These are phyloP conservation scores for Mimosa pudica DNA, from an alignment of 306 rosid genomes.

Conservation along the genomic window DNA sequence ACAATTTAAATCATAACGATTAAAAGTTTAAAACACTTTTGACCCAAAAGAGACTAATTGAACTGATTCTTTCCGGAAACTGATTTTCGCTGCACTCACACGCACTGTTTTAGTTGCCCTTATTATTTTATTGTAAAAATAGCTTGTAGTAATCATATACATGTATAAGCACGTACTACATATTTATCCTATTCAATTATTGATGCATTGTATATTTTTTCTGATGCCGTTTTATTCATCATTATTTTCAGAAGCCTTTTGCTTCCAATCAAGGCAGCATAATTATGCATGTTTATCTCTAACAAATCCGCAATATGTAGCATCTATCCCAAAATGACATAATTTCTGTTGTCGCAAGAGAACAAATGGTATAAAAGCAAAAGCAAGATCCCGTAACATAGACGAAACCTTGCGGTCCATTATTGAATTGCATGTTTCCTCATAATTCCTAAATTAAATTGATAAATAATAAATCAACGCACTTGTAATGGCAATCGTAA, in stretches of 20 bases:
- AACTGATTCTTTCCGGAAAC: too few species aligned
- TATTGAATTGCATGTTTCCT: neutral
- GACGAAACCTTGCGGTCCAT: neutral
- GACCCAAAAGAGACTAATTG: too few species aligned
- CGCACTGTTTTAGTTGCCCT: too few species aligned
- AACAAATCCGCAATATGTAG: neutral
- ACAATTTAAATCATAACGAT: neutral
- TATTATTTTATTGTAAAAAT: neutral
- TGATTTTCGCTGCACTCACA: too few species aligned
- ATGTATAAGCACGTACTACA: neutral
- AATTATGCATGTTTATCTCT: neutral
- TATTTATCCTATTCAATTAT: neutral
- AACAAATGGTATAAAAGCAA: neutral
- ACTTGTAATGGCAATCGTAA: neutral
- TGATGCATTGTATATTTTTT: neutral
- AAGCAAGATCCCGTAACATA: constrained; percentile 2
- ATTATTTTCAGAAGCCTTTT: neutral
- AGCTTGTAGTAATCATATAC: neutral
- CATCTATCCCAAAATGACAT: constrained; percentile 1
- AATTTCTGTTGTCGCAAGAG: neutral
- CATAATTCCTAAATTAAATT: neutral
- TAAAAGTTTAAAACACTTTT: neutral
- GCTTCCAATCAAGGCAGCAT: neutral
- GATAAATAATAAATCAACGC: neutral
- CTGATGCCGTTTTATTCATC: neutral